Evolutionary conservation across 441 rosid species (phyloP).

Genomic region (Croton setiger): DNA sequence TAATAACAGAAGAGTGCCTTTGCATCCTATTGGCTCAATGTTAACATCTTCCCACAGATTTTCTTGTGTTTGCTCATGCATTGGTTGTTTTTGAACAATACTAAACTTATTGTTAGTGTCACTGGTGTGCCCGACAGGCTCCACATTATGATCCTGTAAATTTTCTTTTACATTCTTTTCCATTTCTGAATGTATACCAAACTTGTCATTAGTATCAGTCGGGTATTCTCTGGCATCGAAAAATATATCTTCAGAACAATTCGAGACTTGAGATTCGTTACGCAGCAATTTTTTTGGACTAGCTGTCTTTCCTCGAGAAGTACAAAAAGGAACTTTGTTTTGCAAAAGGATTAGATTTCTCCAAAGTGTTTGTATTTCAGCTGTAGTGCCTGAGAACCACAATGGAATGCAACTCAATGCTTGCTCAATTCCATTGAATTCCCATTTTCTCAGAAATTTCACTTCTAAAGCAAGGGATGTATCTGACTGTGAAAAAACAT

Average conservation of each 20-base stretch:
- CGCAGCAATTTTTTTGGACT: slow-evolving; percentile 10
- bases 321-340: not conserved
- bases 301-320: not conserved
- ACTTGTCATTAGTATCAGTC: not conserved
- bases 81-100: not conserved
- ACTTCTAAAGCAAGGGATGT: slow-evolving; percentile 16
- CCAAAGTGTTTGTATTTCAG: not conserved
- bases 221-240: slow-evolving; percentile 14
- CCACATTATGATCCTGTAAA: not conserved
- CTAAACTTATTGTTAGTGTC: not conserved
- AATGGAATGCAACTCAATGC: slow-evolving; percentile 1
- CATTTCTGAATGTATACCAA: not conserved
- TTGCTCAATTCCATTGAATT: slow-evolving; percentile 8
- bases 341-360: slow-evolving; percentile 1
- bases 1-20: slow-evolving; percentile 4
- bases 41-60: slow-evolving; percentile 6
- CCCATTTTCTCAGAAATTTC: slow-evolving; percentile 8
- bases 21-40: slow-evolving; percentile 3
- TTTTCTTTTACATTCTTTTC: slow-evolving; percentile 1
- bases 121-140: not conserved
- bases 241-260: slow-evolving; percentile 5
- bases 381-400: slow-evolving; percentile 8
- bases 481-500: slow-evolving; percentile 11
- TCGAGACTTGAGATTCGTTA: not conserved
- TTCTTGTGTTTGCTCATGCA: not conserved